Base-by-base conservation (phyloP, 805 yeast species). In the Lachancea fermentati region DNA sequence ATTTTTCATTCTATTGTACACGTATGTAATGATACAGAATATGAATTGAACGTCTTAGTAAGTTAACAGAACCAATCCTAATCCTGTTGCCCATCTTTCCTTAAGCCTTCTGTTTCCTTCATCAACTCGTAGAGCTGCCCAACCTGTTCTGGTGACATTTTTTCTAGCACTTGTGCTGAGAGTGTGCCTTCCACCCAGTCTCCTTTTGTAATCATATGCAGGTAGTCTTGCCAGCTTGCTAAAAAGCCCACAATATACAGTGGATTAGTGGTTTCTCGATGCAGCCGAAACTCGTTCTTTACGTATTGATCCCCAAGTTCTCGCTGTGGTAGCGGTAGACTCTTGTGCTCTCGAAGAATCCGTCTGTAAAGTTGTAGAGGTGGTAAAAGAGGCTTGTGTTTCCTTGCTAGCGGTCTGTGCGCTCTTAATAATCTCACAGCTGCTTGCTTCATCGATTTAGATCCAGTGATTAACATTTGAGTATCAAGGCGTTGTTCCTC, bases 161-260 rank as follows among this genome's bases (percentile, higher is more conserved):
- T 85, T 37, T 81, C 85, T 47, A 93, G 67, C 39, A 81, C 80
- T 25, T 69, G 70, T 46, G 75, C 67, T 15, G 81, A 79, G 56
- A 93, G 65, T 46, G 71, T 67, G 32, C 78, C 81, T 37, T 73
- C 76, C 51, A 68, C 63, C 93, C 91, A 84, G 35, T 69, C 67
- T 9, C 76, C 83, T 28, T 73, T 76, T 19, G 76, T 73, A 17
- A 85, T 73, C 58, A 68, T 65, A 9, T 71, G 66, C 45, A 84
- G 68, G 53, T 85, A 85, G 46, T 82, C 91, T 62, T 93, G 98
- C 99, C 99, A 93, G 45, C 86, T 81, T 1, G 95, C 78, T 46
- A 93, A 69, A 52, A 93, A 93, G 8, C 97, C 98, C 8, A 93
- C 88, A 25, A 93, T 87, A 56, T 91, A 95, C 17, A 87, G 70